Conservation (phyloP, 352 stramenopile genomes). For the Globisporangium canariense region DNA sequence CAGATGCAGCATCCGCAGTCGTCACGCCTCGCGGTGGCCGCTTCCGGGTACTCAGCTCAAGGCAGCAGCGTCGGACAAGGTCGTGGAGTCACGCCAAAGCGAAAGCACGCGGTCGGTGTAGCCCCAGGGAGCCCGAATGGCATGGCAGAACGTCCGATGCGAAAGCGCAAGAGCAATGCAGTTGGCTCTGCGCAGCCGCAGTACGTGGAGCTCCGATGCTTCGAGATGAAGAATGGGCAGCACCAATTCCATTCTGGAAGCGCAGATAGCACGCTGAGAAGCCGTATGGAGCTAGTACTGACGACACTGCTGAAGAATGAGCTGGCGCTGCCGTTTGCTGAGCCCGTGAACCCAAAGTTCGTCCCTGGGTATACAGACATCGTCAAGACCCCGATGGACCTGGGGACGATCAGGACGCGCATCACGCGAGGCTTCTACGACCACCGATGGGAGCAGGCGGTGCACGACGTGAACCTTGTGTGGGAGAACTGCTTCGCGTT, state of each 20-base stretch:
- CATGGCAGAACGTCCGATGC: constrained; percentile 23
- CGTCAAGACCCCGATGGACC: constrained; percentile 88
- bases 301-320: constrained; percentile 61
- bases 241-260: constrained; percentile 24
- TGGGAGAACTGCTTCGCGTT: constrained; percentile 87
- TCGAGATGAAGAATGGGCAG: constrained; percentile 32
- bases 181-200: constrained; percentile 18
- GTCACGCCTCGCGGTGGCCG: constrained; percentile 14
- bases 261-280: constrained; percentile 46
- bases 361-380: constrained; percentile 70
- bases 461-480: constrained; percentile 71
- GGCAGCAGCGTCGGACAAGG: constrained; percentile 1
- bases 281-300: constrained; percentile 63
- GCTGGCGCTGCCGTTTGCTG: constrained; percentile 58
- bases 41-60: constrained; percentile 1
- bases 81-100: constrained; percentile 50
- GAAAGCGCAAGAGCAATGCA: constrained; percentile 36
- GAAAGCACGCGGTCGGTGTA: constrained; percentile 36
- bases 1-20: constrained; percentile 26
- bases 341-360: constrained; percentile 62
- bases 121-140: constrained; percentile 14
- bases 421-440: constrained; percentile 67
- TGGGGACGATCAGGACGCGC: constrained; percentile 85
- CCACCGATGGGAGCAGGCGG: constrained; percentile 44
- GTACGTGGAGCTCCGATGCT: constrained; percentile 56